phyloP scores from a whole-genome alignment of 345 rosid species.

The Odontarrhena argentea region DNA sequence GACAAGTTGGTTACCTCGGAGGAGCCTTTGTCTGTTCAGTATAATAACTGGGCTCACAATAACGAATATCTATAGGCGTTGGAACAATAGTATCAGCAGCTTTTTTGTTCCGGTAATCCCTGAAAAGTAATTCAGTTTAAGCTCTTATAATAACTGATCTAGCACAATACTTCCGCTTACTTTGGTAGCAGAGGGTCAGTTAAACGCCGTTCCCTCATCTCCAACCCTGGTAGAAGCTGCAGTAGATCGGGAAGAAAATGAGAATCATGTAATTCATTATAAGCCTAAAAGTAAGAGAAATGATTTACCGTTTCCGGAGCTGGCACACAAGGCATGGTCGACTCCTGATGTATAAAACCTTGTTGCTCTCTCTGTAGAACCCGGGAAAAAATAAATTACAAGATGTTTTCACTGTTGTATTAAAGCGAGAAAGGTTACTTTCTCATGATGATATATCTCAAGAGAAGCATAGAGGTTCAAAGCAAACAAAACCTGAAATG shows the following conservation, averaged over 20 bases:
- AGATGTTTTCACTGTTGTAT: background rate
- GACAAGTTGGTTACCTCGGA: conserved; percentile 59
- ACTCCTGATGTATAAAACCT: conserved; percentile 72
- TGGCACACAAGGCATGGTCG: conserved; percentile 66
- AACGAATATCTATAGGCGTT: conserved; percentile 87
- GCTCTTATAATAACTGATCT: conserved; percentile 10
- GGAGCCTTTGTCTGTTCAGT: conserved; percentile 74
- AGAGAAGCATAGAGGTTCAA: conserved; percentile 15
- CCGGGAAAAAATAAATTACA: background rate
- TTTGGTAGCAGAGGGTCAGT: conserved; percentile 85
- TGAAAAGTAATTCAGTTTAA: conserved; percentile 40
- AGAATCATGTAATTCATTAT: conserved; percentile 3
- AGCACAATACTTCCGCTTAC: conserved; percentile 44
- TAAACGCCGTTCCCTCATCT: conserved; percentile 64
- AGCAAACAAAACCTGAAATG: conserved; percentile 67
- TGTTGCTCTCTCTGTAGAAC: conserved; percentile 61
- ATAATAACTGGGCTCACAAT: conserved; percentile 68
- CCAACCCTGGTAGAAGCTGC: conserved; percentile 83
- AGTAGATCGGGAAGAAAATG: conserved; percentile 35
- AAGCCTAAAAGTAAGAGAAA: conserved; percentile 24
- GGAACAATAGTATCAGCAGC: conserved; percentile 58
- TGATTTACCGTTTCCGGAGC: conserved; percentile 69
- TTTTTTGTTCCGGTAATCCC: conserved; percentile 79
- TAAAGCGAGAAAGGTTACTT: background rate
- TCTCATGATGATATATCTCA: background rate